These are phyloP conservation scores for Pichia sp. DNA, from an alignment of 1,139 yeast species.

Conservation along the genomic window DNA sequence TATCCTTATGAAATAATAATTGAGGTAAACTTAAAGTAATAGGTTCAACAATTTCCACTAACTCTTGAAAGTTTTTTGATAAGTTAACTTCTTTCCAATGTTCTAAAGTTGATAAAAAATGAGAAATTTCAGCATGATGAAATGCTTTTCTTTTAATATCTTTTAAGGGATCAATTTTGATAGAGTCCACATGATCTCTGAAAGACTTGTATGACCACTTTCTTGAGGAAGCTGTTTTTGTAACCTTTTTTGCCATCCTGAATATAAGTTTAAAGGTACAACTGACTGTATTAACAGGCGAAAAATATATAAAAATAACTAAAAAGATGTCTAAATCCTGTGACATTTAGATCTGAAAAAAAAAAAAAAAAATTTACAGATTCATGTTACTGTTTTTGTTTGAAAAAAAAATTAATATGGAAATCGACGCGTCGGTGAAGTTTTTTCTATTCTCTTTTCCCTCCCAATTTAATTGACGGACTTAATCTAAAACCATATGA, in stretches of 20 bases:
- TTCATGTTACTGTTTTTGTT: too few relatives aligned
- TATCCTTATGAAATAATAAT: constrained; percentile 61
- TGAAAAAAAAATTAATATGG: too few relatives aligned
- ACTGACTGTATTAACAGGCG: too few relatives aligned
- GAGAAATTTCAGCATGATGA: constrained; percentile 58
- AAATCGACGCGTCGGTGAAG: too few relatives aligned
- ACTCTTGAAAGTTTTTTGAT: constrained; percentile 64
- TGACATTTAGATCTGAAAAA: too few relatives aligned
- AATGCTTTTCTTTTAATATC: constrained; percentile 58
- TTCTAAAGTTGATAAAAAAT: constrained; percentile 68
- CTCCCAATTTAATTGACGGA: too few relatives aligned
- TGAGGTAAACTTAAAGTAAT: constrained; percentile 71
- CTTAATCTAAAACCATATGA: too few relatives aligned
- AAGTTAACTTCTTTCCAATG: constrained; percentile 87
- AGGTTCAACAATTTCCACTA: constrained; percentile 50
- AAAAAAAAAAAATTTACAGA: too few relatives aligned
- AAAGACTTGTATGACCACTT: constrained; percentile 68
- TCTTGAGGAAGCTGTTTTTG: constrained; percentile 50
- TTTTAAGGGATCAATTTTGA: constrained; percentile 78
- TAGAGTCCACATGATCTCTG: constrained; percentile 73
- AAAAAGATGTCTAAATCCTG: too few relatives aligned
- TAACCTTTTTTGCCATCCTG: constrained; percentile 30
- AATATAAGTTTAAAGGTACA: too few relatives aligned
- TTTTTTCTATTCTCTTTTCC: too few relatives aligned
- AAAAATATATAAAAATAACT: too few relatives aligned